A percentile compares a stretch with the other conserved stretches of the same genome.
These are phyloP conservation scores for Stemphylium beticola DNA, from an alignment of 2,329 filamentous ascomycete genomes.

Conservation along the genomic window DNA sequence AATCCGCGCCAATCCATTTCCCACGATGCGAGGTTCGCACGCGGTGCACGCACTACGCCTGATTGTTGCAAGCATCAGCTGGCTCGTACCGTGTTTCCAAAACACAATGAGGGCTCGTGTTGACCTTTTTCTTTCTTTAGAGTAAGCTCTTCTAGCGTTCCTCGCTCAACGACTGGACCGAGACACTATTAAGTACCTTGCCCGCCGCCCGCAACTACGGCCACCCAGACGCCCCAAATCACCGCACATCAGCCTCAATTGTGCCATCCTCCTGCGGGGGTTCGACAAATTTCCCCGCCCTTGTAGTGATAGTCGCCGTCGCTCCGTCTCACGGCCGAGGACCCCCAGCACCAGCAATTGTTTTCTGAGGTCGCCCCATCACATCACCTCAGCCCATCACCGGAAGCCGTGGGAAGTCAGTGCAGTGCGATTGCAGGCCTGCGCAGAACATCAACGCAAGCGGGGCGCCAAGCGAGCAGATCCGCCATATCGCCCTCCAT, in stretches of 20 bases:
- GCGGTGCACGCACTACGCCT: conserved; percentile 28
- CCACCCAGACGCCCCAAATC: neutral
- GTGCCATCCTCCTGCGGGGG: conserved; percentile 1
- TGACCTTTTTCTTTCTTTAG: conserved; percentile 31
- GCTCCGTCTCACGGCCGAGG: conserved; percentile 19
- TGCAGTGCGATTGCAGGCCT: conserved; percentile 28
- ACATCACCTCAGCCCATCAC: conserved; percentile 30
- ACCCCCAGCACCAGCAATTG: conserved; percentile 27
- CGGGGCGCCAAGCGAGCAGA: conserved; percentile 31
- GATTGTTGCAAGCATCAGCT: conserved; percentile 28
- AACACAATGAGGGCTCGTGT: conserved; percentile 23
- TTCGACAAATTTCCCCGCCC: neutral
- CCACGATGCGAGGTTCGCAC: conserved; percentile 23
- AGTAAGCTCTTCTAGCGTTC: conserved; percentile 31
- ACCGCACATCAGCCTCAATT: neutral
- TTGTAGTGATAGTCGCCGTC: neutral
- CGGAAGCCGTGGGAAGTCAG: conserved; percentile 34
- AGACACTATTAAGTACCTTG: conserved; percentile 20
- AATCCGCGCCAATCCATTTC: conserved; percentile 19
- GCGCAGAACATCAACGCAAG: conserved; percentile 23
- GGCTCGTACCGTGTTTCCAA: conserved; percentile 8
- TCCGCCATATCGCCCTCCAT: conserved; percentile 14
- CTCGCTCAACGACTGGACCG: conserved; percentile 12
- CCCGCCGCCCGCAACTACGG: conserved; percentile 10
- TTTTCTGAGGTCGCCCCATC: neutral